Base-by-base conservation (phyloP, 805 yeast genomes). In the Hanseniaspora valbyensis region DNA sequence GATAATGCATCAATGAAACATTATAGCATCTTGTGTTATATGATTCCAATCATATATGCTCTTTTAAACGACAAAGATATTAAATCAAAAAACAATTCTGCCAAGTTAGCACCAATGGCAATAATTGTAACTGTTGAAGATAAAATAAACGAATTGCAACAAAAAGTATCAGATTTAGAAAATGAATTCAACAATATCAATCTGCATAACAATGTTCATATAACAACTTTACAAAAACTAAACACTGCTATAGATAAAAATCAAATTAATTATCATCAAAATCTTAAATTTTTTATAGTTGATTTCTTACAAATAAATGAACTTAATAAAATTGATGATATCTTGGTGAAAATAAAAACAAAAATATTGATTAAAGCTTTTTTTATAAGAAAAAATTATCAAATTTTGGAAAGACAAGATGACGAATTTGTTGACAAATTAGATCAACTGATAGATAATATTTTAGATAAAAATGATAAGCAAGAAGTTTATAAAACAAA, bases 91-190 rank as follows among this genome's bases (percentile, higher is more conserved):
- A 4, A 16, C 16, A 19, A 16, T 6, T 16, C 39, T 18, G 6
- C 39, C 21, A 34, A 34, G 24, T 22, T 13, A 7, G 39, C 39
- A 6, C 39, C 39, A 16, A 18, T 34, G 24, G 39, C 36, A 6
- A 33, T 44, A 16, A 39, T 38, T 28, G 42, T 44, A 2, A 38
- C 30, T n/a, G 29, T 28, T 28, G 30, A 44, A 2, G 49, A 44
- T 14, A 32, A 44, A 29, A 18, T 19, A 16, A 22, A 44, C 1
- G 42, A 34, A 2, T 8, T 37, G 5, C 4, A 37, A 14, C 26
- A 21, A 4, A 44, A 44, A 26, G 16, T 44, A 6, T 24, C 10
- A 4, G 14, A 13, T 26, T 30, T 44, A 4, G 33, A 32, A 5
- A 5, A 5, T 10, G 7, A 5, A 14, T 32, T 32, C 13, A 8